phyloP scores from a whole-genome alignment of 2,329 filamentous ascomycete genomes.

The Chalara sp. region DNA sequence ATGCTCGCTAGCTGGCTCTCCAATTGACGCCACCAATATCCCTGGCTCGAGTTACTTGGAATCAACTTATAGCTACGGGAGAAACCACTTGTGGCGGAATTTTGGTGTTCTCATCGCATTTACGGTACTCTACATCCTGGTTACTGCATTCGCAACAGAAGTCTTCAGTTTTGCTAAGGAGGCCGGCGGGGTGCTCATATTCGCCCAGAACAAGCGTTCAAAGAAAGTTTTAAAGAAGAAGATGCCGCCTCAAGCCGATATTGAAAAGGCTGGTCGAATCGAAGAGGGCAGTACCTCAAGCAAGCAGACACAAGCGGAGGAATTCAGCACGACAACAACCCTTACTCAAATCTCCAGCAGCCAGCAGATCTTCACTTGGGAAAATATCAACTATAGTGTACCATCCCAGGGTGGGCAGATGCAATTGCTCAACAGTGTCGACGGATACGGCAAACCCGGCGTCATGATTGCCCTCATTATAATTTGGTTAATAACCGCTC shows the following conservation, averaged over 20 bases:
- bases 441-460: constrained; percentile 74
- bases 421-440: constrained; percentile 61
- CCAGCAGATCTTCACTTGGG: constrained; percentile 65
- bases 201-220: constrained; percentile 60
- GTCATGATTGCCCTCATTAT: constrained; percentile 72
- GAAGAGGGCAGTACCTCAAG: constrained; percentile 25
- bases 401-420: constrained; percentile 56
- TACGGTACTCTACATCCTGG: constrained; percentile 62
- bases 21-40: constrained; percentile 42
- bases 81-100: constrained; percentile 57
- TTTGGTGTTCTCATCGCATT: constrained; percentile 68
- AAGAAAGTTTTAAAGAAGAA: constrained; percentile 44
- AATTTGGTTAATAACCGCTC: too few species aligned
- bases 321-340: constrained; percentile 29
- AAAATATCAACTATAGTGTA: constrained; percentile 65
- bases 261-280: constrained; percentile 37
- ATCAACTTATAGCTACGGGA: constrained; percentile 48
- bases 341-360: constrained; percentile 45
- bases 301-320: constrained; percentile 8
- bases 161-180: constrained; percentile 52
- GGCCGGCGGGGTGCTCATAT: constrained; percentile 63
- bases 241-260: constrained; percentile 38
- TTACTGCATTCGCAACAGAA: constrained; percentile 68
- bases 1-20: constrained; percentile 54
- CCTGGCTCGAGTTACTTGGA: constrained; percentile 47